Conservation (phyloP, 1,284 basidiomycete species). For the Coniferiporia weirii region DNA sequence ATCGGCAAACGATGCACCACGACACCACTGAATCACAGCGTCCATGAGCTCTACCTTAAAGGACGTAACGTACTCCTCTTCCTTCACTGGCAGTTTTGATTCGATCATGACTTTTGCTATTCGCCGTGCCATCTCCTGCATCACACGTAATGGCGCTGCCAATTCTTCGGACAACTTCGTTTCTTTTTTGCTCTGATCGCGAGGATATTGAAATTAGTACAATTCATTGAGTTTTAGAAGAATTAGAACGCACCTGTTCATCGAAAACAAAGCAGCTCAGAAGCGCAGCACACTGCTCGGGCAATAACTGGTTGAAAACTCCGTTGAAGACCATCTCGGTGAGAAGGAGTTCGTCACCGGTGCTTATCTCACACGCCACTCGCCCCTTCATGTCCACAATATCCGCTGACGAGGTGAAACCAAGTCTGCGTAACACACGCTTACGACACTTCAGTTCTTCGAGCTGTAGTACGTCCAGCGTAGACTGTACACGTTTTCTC, state of each 20-base stretch:
- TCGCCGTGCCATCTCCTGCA: conserved; percentile 92
- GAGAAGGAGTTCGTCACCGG: conserved; percentile 93
- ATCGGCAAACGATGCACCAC: conserved; percentile 93
- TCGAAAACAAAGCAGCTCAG: conserved; percentile 96
- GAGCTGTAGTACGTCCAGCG: conserved; percentile 90
- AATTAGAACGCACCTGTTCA: conserved; percentile 73
- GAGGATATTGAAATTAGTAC: neutral
- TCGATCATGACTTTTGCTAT: conserved; percentile 97
- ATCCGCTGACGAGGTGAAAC: conserved; percentile 85
- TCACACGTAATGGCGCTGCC: conserved; percentile 83
- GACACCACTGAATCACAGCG: conserved; percentile 94
- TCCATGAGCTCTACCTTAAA: conserved; percentile 99
- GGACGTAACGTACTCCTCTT: conserved; percentile 91
- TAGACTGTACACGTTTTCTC: conserved; percentile 82
- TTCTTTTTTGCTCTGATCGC: conserved; percentile 74
- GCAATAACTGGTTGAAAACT: conserved; percentile 84
- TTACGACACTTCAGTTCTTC: conserved; percentile 97
- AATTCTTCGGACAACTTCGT: conserved; percentile 90
- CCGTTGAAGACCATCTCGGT: conserved; percentile 99
- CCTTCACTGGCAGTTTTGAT: conserved; percentile 82
- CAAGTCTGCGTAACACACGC: conserved; percentile 86
- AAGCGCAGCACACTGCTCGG: conserved; percentile 90
- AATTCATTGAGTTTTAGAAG: neutral
- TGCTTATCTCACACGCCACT: conserved; percentile 97
- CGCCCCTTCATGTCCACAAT: conserved; percentile 98